Base-by-base conservation (phyloP, 1,139 yeast genomes). In the Scheffersomyces titani region DNA sequence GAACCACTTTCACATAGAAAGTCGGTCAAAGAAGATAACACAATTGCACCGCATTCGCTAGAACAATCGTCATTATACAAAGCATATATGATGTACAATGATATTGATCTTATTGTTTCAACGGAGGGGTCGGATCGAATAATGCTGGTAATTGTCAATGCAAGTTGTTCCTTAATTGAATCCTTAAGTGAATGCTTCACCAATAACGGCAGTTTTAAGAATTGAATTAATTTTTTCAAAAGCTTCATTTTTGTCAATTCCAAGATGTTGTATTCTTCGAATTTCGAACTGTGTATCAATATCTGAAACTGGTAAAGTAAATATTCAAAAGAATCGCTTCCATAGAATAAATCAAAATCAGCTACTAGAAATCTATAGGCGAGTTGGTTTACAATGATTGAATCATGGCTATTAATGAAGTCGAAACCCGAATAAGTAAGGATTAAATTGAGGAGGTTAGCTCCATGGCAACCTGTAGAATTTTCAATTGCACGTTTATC, bases 291-390 rank as follows among this genome's bases (percentile, higher is more conserved):
- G 50, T 77, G 76, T 6, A 84, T 72, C 58, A 90, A 77, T 0
- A 81, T 81, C 1, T 81, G 78, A 53, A 88, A 75, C 59, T 89
- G 93, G 55, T 79, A 80, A 5, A 88, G 69, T 9, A 88, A 70
- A 55, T 78, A 79, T 50, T 82, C 75, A 53, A 86, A 76, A 0
- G 85, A 74, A 47, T 79, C 83, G 1, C 76, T 62, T 20, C 74
- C 79, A 48, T 60, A 63, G 60, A 70, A 77, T 18, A 78, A 63
- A 7, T 77, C 79, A 57, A 77, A 75, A 58, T 76, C 72, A 22
- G 78, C 65, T 0, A 77, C 60, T 49, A 78, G 61, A 48, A 64
- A 64, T 51, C 74, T 63, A 58, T 76, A 78, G 3, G 73, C 70
- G 13, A 61, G 60, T 0, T 71, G 66, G 57, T 77, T 74, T 6